A percentile compares a stretch with the other conserved stretches of the same genome.
phyloP scores from a whole-genome alignment of 495 filamentous ascomycete genomes.

The Penicillium chermesinum region DNA sequence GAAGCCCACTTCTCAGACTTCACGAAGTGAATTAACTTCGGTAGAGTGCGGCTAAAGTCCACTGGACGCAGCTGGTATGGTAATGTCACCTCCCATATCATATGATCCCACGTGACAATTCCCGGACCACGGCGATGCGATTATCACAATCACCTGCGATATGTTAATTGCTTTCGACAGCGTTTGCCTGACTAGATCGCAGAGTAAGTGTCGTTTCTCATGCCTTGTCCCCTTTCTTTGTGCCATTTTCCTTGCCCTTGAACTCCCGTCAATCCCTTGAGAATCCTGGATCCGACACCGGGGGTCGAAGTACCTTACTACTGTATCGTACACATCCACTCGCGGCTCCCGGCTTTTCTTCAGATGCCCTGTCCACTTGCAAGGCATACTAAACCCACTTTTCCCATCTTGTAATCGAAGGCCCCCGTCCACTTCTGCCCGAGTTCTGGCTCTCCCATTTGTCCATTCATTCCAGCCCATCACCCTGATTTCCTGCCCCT shows the following conservation, averaged over 20 bases:
- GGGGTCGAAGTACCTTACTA: slow-evolving; percentile 3
- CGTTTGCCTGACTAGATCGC: too few species aligned
- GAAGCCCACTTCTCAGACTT: too few species aligned
- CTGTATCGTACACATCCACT: slow-evolving; percentile 14
- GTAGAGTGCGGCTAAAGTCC: too few species aligned
- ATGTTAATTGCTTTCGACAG: too few species aligned
- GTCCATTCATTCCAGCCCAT: slow-evolving; percentile 11
- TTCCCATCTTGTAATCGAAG: slow-evolving; percentile 20
- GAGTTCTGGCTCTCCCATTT: too few species aligned
- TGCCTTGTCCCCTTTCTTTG: too few species aligned
- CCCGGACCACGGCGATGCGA: background rate
- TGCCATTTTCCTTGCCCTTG: too few species aligned
- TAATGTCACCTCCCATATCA: background rate
- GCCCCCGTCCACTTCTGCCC: slow-evolving; percentile 12
- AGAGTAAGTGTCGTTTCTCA: too few species aligned
- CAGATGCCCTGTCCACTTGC: slow-evolving; percentile 3
- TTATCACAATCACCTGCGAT: background rate
- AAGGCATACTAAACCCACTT: slow-evolving; percentile 13
- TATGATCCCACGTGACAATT: slow-evolving; percentile 1
- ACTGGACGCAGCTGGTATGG: background rate
- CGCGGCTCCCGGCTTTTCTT: slow-evolving; percentile 3
- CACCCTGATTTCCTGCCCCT: slow-evolving; percentile 20
- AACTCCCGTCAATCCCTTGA: background rate
- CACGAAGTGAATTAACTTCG: too few species aligned
- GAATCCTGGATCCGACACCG: slow-evolving; percentile 14